These are phyloP conservation scores for Sutorius australiensis DNA, from an alignment of 768 basidiomycete genomes.

Conservation along the genomic window DNA sequence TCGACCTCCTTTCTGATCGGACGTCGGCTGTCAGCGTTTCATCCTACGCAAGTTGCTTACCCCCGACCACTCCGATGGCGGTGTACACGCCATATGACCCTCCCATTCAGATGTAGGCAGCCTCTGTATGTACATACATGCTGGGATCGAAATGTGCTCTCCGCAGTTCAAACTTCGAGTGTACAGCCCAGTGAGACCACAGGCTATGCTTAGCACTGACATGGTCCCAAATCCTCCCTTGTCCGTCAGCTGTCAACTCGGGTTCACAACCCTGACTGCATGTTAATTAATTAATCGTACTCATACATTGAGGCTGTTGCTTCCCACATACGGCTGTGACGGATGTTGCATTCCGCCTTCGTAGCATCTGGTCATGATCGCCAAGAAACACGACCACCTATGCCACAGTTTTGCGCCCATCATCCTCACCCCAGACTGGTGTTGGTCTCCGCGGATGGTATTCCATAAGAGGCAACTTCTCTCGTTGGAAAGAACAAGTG, in stretches of 20 bases:
- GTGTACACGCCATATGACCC: neutral
- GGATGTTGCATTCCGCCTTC: slow-evolving; percentile 12
- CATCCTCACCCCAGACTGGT: neutral
- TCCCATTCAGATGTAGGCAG: neutral
- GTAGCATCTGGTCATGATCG: slow-evolving; percentile 5
- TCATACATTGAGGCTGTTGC: slow-evolving; percentile 9
- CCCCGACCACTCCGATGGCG: slow-evolving; percentile 4
- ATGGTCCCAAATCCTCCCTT: neutral
- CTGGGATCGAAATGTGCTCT: neutral
- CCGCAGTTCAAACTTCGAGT: slow-evolving; percentile 4
- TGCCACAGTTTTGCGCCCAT: slow-evolving; percentile 28
- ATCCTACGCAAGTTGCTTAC: neutral
- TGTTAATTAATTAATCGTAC: slow-evolving; percentile 19
- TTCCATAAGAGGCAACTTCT: neutral
- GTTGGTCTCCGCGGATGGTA: neutral
- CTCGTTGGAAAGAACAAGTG: neutral
- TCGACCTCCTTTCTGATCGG: slow-evolving; percentile 24
- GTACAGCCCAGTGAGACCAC: neutral
- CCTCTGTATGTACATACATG: neutral
- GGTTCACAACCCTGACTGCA: slow-evolving; percentile 18
- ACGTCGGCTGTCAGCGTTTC: slow-evolving; percentile 9
- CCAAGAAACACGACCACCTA: slow-evolving; percentile 4
- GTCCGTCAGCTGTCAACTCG: slow-evolving; percentile 4
- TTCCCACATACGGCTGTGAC: slow-evolving; percentile 11
- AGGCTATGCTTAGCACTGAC: neutral